Evolutionary conservation across 345 rosid species (phyloP), one percentile per base, ranked within the genome.

Genomic region (Corchorus olitorius): DNA sequence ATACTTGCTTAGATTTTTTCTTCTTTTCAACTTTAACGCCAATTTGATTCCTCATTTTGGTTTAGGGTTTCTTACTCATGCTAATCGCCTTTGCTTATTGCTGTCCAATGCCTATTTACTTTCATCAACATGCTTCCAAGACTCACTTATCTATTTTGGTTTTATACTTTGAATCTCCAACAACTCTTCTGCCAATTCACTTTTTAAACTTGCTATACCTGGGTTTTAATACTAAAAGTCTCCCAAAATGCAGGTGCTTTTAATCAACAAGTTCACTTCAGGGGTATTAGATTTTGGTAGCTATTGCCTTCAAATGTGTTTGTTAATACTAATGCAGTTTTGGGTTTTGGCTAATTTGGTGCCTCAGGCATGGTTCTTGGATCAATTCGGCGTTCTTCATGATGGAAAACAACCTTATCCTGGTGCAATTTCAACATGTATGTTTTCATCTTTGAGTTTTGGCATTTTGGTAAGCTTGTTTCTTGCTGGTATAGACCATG

Each of bases 311-410:
- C n/a, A 49, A 65, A 68, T 68, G 65, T 70, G 17, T 63, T 60
- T 75, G 45, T 65, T 27, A 55, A 52, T 58, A 74, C 65, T 50
- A 7, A 27, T 8, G 35, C 27, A 27, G 37, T 68, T 54, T 61
- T 60, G 52, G 48, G 65, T 46, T 46, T 37, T 41, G 34, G 55
- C 54, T 76, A 75, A 73, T 63, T 27, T 72, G 45, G 13, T 27
- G 27, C 27, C 27, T 27, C 27, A 95, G 99, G 97, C 92, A 34
- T 96, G 98, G 99, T 86, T 96, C 61, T 84, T 96, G 77, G 99
- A 93, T 88, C 99, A 96, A 75, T 96, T 88, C 75, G 99, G 99
- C 70, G 98, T 95, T 19, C 99, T 95, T 81, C 99, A 93, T 75
- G 97, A 95, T 78, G 98, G 97, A 52, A 93, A 90, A 75, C 85